Conservation (phyloP, 2,329 filamentous ascomycete genomes). For the Venturia pyrina region DNA sequence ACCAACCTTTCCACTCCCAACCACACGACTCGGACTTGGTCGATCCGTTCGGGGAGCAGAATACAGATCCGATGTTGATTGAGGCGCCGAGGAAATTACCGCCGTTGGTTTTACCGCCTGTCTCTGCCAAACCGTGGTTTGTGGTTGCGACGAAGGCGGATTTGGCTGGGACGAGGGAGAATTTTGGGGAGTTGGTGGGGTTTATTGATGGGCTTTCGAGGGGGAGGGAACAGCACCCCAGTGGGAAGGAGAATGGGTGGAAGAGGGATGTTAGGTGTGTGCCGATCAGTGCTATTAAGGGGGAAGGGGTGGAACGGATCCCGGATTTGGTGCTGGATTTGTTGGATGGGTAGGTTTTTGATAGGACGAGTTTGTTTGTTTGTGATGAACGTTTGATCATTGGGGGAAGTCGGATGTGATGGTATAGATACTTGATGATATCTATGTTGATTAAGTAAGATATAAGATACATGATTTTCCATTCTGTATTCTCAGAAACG, state of each 20-base stretch:
- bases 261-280: conserved; percentile 50
- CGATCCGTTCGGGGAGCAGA: conserved; percentile 3
- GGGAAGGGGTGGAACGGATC: conserved; percentile 69
- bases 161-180: conserved; percentile 64
- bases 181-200: conserved; percentile 57
- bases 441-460: not conserved
- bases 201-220: conserved; percentile 61
- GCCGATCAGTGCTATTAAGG: conserved; percentile 81
- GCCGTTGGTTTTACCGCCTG: conserved; percentile 50
- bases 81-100: conserved; percentile 24
- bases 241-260: conserved; percentile 54
- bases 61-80: conserved; percentile 4
- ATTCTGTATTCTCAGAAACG: not conserved
- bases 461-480: not conserved
- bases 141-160: conserved; percentile 93
- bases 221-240: conserved; percentile 61
- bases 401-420: not conserved
- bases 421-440: not conserved
- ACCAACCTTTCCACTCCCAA: conserved; percentile 37
- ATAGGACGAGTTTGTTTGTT: too few relatives aligned
- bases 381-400: too few relatives aligned
- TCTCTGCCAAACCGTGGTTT: conserved; percentile 94
- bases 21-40: not conserved
- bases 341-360: conserved; percentile 29
- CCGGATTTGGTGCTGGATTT: conserved; percentile 63